Conservation (phyloP, 2,329 filamentous ascomycete genomes). For the Dichotomopilus funicola region DNA sequence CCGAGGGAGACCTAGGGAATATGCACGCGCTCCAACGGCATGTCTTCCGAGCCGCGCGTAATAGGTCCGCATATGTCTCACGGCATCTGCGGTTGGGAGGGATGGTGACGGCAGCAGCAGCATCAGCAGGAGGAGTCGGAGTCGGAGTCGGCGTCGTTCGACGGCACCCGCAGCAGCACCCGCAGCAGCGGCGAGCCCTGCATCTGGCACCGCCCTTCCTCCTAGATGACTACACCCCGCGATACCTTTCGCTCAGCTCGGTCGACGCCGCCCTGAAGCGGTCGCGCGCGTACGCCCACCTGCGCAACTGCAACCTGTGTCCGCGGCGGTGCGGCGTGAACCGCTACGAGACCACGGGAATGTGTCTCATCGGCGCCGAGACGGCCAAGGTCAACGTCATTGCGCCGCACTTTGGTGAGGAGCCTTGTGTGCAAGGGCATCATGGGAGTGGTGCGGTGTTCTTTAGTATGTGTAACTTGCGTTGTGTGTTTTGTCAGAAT, state of each 20-base stretch:
- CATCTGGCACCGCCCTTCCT: slow-evolving; percentile 61
- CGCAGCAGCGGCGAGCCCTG: slow-evolving; percentile 25
- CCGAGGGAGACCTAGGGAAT: no score
- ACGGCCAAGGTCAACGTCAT: slow-evolving; percentile 77
- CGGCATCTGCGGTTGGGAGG: no score
- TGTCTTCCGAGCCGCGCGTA: no score
- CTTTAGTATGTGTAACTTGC: slow-evolving; percentile 60
- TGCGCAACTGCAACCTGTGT: slow-evolving; percentile 75
- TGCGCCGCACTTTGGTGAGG: slow-evolving; percentile 78
- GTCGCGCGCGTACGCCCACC: slow-evolving; percentile 64
- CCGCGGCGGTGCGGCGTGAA: slow-evolving; percentile 73
- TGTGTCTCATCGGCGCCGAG: slow-evolving; percentile 65
- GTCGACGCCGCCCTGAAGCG: slow-evolving; percentile 67
- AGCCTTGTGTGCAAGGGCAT: slow-evolving; percentile 77
- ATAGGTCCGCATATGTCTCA: no score
- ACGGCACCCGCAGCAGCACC: not conserved
- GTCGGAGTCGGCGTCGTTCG: no score
- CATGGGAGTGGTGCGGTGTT: slow-evolving; percentile 76
- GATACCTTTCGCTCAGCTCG: slow-evolving; percentile 63
- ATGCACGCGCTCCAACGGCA: no score
- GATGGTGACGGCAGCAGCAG: no score
- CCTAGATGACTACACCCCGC: slow-evolving; percentile 66
- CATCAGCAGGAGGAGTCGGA: no score
- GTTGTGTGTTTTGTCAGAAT: slow-evolving; percentile 76
- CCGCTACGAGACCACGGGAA: slow-evolving; percentile 69